Base-by-base conservation (phyloP, 2,329 filamentous ascomycete species). In the Bipolaris cookei region DNA sequence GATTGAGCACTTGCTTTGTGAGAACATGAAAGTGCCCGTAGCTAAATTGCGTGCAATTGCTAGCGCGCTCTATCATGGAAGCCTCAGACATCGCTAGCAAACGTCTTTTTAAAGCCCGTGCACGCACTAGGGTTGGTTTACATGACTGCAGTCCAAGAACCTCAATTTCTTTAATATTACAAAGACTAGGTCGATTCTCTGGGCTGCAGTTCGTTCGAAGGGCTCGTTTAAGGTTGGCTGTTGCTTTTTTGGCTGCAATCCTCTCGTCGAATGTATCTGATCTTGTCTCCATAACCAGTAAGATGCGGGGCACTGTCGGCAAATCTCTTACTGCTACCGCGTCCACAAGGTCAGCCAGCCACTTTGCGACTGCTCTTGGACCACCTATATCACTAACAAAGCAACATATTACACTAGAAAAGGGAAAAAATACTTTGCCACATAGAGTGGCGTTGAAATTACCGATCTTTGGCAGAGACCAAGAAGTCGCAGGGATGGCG, bases 271-370 rank as follows among this genome's bases (percentile, higher is more conserved):
- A 71, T 13, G 44, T 39, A 16, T 55, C 41, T 10, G 62, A 58
- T 4, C 38, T 53, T 18, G 62, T 70, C n/a, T 71, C 62, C 2
- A 70, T 42, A 8, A 71, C 61, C 25, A 72, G 51, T 3, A 72
- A 52, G 10, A 67, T 59, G 34, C 51, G 38, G n/a, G 65, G 68
- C 18, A 47, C 16, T 21, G 23, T 46, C 10, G 3, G 51, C 25
- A 47, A 28, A 23, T 47, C 35, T 4, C 3, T 11, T 34, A 23
- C 51, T 7, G 25, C 13, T 7, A 34, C 25, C 18, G 25, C 35
- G 7, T 16, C 34, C 11, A 18, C 14, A 7, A 32, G 18, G 4
- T 47, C 13, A 41, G 51, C 51, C 21, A 54, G 35, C 51, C 20
- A 54, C 4, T 54, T 35, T n/a, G 43, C 43, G 23, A 39, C 25